Conservation (phyloP, 148 eudicot genomes). For the Fagopyrum homotropicum region DNA sequence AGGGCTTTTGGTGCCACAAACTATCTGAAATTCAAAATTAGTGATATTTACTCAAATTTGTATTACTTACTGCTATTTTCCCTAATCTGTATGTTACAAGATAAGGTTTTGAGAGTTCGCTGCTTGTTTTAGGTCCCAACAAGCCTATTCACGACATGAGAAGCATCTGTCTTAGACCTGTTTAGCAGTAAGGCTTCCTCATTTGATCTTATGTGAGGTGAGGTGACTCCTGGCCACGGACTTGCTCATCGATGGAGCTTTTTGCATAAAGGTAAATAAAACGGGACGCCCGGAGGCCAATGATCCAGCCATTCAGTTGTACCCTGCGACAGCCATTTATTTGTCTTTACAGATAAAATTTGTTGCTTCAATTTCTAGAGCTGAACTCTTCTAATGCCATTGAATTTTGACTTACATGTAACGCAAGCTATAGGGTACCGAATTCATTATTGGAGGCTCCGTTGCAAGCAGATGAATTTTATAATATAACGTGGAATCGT, state of each 20-base stretch:
- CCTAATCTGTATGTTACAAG: no score
- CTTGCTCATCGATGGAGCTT: background rate
- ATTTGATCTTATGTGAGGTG: background rate
- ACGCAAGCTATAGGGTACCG: background rate
- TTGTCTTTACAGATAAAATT: background rate
- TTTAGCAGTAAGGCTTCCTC: no score
- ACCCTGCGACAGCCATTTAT: background rate
- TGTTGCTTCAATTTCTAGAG: background rate
- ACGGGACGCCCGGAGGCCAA: background rate
- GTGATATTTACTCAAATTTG: no score
- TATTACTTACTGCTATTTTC: no score
- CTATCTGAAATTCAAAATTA: no score
- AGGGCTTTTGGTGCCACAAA: no score
- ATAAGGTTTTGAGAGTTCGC: background rate
- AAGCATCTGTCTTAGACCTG: background rate
- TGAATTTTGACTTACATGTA: slow-evolving; percentile 2
- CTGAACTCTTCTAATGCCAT: background rate
- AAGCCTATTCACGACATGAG: slow-evolving; percentile 3
- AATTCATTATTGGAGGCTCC: background rate
- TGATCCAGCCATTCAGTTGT: background rate
- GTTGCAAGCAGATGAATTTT: background rate
- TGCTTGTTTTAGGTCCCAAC: slow-evolving; percentile 8
- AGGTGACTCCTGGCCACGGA: background rate
- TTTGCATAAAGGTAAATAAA: background rate
- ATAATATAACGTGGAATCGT: no score